Conservation (phyloP, 306 rosid species). For the Glycyrrhiza uralensis region DNA sequence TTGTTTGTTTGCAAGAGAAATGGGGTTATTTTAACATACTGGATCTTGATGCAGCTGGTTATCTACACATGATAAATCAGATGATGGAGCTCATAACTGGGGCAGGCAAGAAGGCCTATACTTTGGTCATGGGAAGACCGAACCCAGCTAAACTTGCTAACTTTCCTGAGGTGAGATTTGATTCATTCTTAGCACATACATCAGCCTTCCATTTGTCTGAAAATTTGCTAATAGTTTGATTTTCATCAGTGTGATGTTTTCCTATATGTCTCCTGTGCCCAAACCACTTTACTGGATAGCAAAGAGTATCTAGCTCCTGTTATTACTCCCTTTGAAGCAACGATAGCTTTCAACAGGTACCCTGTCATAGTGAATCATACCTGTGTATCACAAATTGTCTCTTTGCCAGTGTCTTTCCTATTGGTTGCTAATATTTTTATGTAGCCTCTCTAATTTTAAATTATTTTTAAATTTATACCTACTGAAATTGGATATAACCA, state of each 20-base stretch:
- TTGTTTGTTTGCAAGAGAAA: not conserved
- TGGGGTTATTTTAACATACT: not conserved
- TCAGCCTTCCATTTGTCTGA: slow-evolving; percentile 1
- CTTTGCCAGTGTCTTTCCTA: not conserved
- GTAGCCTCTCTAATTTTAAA: not conserved
- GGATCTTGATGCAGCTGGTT: slow-evolving; percentile 70
- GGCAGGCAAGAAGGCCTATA: slow-evolving; percentile 85
- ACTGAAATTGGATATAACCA: not conserved
- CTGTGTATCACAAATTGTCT: not conserved
- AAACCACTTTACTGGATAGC: slow-evolving; percentile 91
- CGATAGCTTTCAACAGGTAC: slow-evolving; percentile 89
- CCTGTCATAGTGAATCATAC: not conserved
- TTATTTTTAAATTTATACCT: not conserved
- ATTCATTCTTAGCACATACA: not conserved
- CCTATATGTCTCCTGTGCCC: slow-evolving; percentile 81
- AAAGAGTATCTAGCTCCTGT: slow-evolving; percentile 93
- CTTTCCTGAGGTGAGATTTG: slow-evolving; percentile 78
- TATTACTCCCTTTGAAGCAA: slow-evolving; percentile 89
- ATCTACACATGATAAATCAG: slow-evolving; percentile 70
- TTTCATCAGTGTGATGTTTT: slow-evolving; percentile 83
- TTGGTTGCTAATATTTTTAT: not conserved
- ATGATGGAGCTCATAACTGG: slow-evolving; percentile 74
- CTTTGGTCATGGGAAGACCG: slow-evolving; percentile 86
- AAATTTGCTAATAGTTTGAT: slow-evolving; percentile 15
- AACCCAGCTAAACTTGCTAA: slow-evolving; percentile 98